phyloP scores from a whole-genome alignment of 148 eudicot species.

The Diospyros kaki region DNA sequence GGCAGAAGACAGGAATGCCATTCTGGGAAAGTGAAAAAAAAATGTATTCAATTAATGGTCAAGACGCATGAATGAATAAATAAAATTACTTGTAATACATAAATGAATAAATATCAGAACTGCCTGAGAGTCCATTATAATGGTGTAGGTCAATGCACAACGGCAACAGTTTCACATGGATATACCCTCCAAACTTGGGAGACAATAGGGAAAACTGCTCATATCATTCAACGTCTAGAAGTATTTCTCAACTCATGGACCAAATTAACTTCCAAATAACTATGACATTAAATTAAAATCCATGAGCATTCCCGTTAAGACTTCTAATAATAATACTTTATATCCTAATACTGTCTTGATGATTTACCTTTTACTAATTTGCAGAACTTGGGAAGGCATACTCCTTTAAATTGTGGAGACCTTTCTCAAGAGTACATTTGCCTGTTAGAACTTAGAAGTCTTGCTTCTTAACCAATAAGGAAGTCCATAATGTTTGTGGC shows the following conservation, averaged over 20 bases:
- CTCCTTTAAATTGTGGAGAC: neutral
- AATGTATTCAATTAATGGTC: neutral
- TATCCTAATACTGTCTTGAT: neutral
- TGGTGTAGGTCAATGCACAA: neutral
- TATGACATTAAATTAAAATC: neutral
- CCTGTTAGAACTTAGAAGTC: neutral
- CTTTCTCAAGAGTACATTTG: neutral
- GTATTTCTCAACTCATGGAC: neutral
- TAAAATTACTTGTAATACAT: no score
- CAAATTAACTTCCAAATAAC: neutral
- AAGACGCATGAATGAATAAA: no score
- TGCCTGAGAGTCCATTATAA: neutral
- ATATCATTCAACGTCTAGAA: neutral
- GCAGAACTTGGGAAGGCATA: neutral
- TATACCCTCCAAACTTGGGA: neutral
- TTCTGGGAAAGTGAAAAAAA: conserved; percentile 39
- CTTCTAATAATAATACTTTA: neutral
- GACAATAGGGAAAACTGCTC: neutral
- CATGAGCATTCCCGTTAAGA: neutral
- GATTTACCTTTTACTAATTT: neutral
- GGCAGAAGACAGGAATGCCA: conserved; percentile 83
- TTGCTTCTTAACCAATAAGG: neutral
- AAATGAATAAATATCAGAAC: no score
- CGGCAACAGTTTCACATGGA: neutral
- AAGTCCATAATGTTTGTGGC: neutral